Base-by-base conservation (phyloP, 2,329 filamentous ascomycete species). In the Exophiala bonariae region DNA sequence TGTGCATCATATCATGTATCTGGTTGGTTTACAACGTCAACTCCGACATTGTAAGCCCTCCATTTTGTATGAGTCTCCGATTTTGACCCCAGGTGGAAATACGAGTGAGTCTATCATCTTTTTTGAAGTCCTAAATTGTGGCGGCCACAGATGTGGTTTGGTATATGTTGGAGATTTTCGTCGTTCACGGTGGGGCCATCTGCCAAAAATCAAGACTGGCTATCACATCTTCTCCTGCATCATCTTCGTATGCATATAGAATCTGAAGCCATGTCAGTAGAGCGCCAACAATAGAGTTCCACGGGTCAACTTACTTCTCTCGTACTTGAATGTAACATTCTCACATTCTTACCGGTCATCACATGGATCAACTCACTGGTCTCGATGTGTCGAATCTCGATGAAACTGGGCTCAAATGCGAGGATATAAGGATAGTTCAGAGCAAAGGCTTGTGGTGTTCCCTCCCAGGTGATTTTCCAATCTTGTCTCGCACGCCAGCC, bases 401-500 rank as follows among this genome's bases (percentile, higher is more conserved):
- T 95, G 64, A 99, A 99, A 63, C 93, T 96, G 30, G 90, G 84
- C 71, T 99, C 93, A 66, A 99, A 99, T 1, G 92, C 93, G 61
- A 99, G 75, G 55, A 99, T 96, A 79, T 95, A 99, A 38, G 93
- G 93, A 63, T 95, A 95, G 58, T 90, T 96, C 44, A 97, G 83
- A 1, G 93, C 93, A 68, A 99, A 99, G 48, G 85, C 86, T 61
- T 89, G 86, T 32, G 93, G 93, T 35, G 83, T 88, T 47, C 93
- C 93, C 73, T 99, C 93, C 93, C 93, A 99, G 55, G 92, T 87
- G 63, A 99, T 96, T 61, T 87, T 85, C 93, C 93, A 99, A 68
- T 99, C 93, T 4, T 91, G 90, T 61, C 91, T 81, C 44, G 92
- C 92, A 54, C 93, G 84, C 93, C 93, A 99, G 30, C 93, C 93